Evolutionary conservation across 768 basidiomycete species (phyloP).

Genomic region (Leucosporidium creatinivorum): DNA sequence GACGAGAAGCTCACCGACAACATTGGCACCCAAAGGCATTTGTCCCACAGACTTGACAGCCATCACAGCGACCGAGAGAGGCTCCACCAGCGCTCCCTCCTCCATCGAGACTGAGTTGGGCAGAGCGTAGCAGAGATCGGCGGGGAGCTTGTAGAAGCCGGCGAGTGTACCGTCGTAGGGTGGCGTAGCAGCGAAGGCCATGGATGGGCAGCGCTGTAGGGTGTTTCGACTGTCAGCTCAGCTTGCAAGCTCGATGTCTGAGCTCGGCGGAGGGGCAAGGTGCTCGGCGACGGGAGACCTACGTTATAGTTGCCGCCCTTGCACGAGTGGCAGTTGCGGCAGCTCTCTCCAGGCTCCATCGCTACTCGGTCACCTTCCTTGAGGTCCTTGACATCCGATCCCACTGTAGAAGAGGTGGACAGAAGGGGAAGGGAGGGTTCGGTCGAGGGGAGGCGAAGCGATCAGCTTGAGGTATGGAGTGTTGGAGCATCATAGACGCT

Average conservation of each 20-base stretch:
- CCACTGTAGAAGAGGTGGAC: slow-evolving; percentile 50
- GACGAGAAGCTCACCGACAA: slow-evolving; percentile 64
- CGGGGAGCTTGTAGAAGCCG: slow-evolving; percentile 75
- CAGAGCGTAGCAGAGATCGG: slow-evolving; percentile 73
- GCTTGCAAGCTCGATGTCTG: no score
- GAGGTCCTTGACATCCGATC: slow-evolving; percentile 64
- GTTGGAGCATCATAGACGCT: background rate
- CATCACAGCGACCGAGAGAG: slow-evolving; percentile 85
- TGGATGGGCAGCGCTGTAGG: slow-evolving; percentile 73
- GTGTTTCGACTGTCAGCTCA: slow-evolving; percentile 43
- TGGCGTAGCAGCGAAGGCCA: slow-evolving; percentile 76
- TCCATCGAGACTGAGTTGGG: slow-evolving; percentile 74
- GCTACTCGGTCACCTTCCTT: slow-evolving; percentile 81
- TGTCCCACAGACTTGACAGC: slow-evolving; percentile 69
- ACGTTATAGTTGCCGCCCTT: slow-evolving; percentile 23
- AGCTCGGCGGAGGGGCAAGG: background rate
- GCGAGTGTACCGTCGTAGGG: slow-evolving; percentile 81
- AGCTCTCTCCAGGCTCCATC: slow-evolving; percentile 64
- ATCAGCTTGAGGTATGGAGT: no score
- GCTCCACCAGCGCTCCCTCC: slow-evolving; percentile 97
- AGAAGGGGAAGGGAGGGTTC: background rate
- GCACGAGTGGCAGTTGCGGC: slow-evolving; percentile 61
- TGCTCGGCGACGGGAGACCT: no score
- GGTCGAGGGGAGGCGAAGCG: no score
- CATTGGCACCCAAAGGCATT: slow-evolving; percentile 64